Percentiles rank a stretch among this genome's conserved stretches.
phyloP scores from a whole-genome alignment of 2,329 filamentous ascomycete genomes.

The Neonectria coccinea region DNA sequence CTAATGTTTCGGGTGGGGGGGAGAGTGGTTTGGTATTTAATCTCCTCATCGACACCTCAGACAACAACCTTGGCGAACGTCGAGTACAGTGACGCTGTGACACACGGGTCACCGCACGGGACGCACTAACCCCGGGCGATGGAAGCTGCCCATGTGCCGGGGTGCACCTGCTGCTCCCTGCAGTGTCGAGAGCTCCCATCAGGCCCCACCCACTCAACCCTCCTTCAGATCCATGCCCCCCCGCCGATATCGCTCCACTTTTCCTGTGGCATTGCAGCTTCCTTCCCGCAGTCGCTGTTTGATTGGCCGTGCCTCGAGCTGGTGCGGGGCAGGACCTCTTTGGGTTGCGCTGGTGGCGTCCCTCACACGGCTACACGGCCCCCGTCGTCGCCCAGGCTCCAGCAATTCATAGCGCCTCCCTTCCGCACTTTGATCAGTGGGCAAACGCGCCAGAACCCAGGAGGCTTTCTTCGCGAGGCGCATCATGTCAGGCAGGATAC shows the following conservation, averaged over 20 bases:
- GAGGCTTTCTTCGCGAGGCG: neutral
- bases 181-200: neutral
- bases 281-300: neutral
- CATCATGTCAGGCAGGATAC: neutral
- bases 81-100: neutral
- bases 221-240: neutral
- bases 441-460: too few species aligned
- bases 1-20: slow-evolving; percentile 3
- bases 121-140: slow-evolving; percentile 2
- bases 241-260: neutral
- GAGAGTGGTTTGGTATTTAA: slow-evolving; percentile 17
- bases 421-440: neutral
- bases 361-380: neutral
- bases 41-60: neutral
- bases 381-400: neutral
- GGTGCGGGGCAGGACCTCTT: neutral
- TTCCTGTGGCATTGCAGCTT: neutral
- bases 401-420: neutral
- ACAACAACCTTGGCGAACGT: neutral
- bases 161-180: neutral
- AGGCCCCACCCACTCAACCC: neutral
- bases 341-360: neutral
- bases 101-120: neutral
- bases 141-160: slow-evolving; percentile 4
- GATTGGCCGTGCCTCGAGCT: neutral